Base-by-base conservation (phyloP, 139 green algal species). In the Raphidocelis subcapitata region DNA sequence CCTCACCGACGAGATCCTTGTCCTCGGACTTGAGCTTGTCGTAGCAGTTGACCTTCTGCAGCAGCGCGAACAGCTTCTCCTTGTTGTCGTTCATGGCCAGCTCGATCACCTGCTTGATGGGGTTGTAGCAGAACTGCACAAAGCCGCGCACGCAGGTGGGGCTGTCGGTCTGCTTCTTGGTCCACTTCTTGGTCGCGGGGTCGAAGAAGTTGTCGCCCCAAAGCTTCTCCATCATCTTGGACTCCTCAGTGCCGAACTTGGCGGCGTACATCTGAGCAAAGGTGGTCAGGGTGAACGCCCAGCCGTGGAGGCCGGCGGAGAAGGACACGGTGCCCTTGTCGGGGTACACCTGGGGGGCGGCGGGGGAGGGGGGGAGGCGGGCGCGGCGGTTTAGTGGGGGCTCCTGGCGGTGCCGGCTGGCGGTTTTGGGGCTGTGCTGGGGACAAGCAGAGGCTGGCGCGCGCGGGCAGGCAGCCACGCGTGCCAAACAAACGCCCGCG, bases 131-230 rank as follows among this genome's bases (percentile, higher is more conserved):
- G 87, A 99, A 99, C 86, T 99, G 94, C 60, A 95, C 91, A 82
- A 99, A 99, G 62, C 93, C 95, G 73, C 95, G 94, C 88, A 91
- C 87, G 94, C 94, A 98, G 62, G 87, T 94, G 57, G 83, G 84
- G 64, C 80, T 82, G 79, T 91, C 89, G 24, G 95, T 98, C 70
- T 28, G 52, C 87, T 95, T 96, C 83, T 94, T 97, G 72, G 92
- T 97, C 95, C 95, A 99, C 92, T 98, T 98, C 88, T 94, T 97
- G 73, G 93, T 98, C 55, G 86, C 85, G 57, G 93, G 88, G 81
- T 99, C 95, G 69, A 99, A 98, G 86, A 98, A 99, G 90, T 99
- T 98, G 85, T 98, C 92, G 66, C 95, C 93, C 92, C 94, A 98
- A 74, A 97, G 90, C 81, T 92, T 92, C 77, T 94, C 87, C 93